Base-by-base conservation (phyloP, 371 early-diverging fungal species). In the Mucor sp. region DNA sequence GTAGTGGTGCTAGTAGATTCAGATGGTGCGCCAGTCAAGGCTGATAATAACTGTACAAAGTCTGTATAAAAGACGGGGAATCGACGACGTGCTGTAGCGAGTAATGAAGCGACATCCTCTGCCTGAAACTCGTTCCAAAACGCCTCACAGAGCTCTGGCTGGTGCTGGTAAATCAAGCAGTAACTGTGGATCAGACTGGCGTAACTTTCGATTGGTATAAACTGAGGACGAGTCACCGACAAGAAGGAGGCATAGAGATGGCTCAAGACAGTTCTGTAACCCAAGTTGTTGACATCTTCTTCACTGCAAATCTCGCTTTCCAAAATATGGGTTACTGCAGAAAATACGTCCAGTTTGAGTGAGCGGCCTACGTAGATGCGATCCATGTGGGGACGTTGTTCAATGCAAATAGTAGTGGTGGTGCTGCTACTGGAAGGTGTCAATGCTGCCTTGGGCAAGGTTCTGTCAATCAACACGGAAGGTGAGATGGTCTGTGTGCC, bases 111-210 rank as follows among this genome's bases (percentile, higher is more conserved):
- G 3, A 62, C 48, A 12, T 75, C 70, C 1, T 70, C 37, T 9
- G 65, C 33, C 12, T 58, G 62, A 23, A 63, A 62, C 32, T 77
- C 69, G 11, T 75, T 57, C 83, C 83, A 83, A 64, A 79, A 83
- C 12, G 47, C 23, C 6, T 56, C 23, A 28, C 77, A 77, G 6
- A 80, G 65, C 6, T 58, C 72, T 0, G 72, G 55, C 61, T 83
- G 74, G 32, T 73, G 47, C n/a, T 71, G 35, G 50, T 74, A 80
- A 3, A 80, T 41, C 9, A 65, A 53, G 9, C 66, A 67, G 11
- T 66, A 63, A 21, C 67, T 62, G 0, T 70, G 37, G 7, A 78
- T 65, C 21, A 83, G 65, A 44, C 64, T 68, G 4, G 58, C n/a
- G 30, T 79, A 79, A n/a, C 72, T 76, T 9, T 74, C 67, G 2